Evolutionary conservation across 192 early-diverging fungal species (phyloP), one percentile per base, ranked within the genome.

Genomic region (Umbelopsis sp.): DNA sequence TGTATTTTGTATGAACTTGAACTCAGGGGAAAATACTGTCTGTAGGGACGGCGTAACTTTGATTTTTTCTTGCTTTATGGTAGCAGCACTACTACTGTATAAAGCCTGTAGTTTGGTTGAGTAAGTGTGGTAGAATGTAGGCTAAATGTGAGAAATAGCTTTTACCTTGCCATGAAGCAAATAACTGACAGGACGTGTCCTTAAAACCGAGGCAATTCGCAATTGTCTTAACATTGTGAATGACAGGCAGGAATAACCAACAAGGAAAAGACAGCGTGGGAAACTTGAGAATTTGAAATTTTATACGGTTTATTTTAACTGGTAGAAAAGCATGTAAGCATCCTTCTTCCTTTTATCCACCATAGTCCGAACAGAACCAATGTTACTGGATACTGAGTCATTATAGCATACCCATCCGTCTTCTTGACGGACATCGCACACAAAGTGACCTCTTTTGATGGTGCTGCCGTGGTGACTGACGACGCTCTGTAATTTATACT

Each of bases 1-100:
- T 53, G 87, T 82, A 70, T 76, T 84, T 24, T 89, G 85, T 16
- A 84, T 88, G 71, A 94, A 90, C 41, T 82, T 77, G 45, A 92
- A 81, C 22, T 85, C 77, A 75, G 83, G 31, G n/a, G 26, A 32
- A n/a, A 62, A 62, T 26, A 62, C 56, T 0, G 56, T 62, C 26
- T 62, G 29, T 16, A 62, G 20, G 2, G 56, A 62, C 56, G 56
- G 56, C 31, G 56, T 62, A 0, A 62, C 16, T 14, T 62, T 62
- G 26, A 62, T 36, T 17, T 20, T 62, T 62, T 62, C 56, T 34
- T 62, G 56, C 31, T 62, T 26, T 16, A 26, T 10, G 16, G 56
- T 31, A 16, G 56, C 38, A 41, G 38, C 1, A 11, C 2, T 41
- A 11, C 38, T 32, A 34, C 56, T 62, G 17, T 62, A 62, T 6